Conservation (phyloP, 306 rosid genomes). For the Abrus pulchellus region DNA sequence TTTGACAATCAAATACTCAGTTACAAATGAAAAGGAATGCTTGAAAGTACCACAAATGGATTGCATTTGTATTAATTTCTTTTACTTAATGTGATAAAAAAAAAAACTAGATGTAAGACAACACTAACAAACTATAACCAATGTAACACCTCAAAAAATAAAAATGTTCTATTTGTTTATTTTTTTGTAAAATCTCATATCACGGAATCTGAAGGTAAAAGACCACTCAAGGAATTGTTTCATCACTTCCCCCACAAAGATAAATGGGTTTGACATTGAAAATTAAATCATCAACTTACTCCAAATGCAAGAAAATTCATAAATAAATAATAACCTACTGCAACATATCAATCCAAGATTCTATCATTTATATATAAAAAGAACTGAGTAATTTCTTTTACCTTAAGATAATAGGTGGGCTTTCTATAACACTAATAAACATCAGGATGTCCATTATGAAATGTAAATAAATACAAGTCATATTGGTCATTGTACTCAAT, state of each 20-base stretch:
- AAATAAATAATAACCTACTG: background rate
- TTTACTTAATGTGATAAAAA: background rate
- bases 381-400: background rate
- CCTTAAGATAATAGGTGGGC: background rate
- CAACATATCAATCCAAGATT: background rate
- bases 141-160: background rate
- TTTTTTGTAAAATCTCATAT: background rate
- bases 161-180: background rate
- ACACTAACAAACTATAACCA: background rate
- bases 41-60: background rate
- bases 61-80: background rate
- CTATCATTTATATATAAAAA: background rate
- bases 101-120: background rate
- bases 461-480: background rate
- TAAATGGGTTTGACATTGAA: background rate
- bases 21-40: background rate
- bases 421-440: background rate
- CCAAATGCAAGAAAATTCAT: background rate
- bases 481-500: background rate
- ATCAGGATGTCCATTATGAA: background rate
- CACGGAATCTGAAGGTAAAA: background rate
- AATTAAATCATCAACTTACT: slow-evolving; percentile 11
- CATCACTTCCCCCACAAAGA: background rate
- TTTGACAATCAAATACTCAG: background rate
- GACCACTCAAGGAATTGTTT: background rate